Evolutionary conservation across 169 alveolate species (phyloP).

Genomic region (Sarcocystis neurona): DNA sequence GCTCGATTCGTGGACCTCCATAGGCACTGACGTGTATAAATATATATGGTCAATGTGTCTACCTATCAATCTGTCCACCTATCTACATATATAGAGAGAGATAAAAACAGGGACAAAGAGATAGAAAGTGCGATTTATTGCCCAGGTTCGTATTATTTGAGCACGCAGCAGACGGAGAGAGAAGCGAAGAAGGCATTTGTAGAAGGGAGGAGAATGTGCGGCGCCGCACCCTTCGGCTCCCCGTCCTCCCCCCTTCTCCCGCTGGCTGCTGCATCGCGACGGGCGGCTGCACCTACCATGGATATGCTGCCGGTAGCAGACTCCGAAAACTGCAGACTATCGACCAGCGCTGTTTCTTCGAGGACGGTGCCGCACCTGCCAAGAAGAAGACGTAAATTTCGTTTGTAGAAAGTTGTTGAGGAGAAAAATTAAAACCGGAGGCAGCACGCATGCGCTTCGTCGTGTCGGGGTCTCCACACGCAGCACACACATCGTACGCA

Average conservation of each 20-base stretch:
- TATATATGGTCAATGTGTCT: too few species aligned
- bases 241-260: background rate
- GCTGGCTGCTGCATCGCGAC: background rate
- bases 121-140: background rate
- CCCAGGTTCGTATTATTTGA: background rate
- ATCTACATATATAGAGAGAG: background rate
- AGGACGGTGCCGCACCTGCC: slow-evolving; percentile 67
- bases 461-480: background rate
- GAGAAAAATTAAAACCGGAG: background rate
- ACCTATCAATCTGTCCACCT: too few species aligned
- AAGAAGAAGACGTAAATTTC: background rate
- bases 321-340: slow-evolving; percentile 63
- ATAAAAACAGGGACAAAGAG: background rate
- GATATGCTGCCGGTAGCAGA: slow-evolving; percentile 56
- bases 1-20: too few species aligned
- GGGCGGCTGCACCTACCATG: slow-evolving; percentile 29
- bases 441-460: background rate
- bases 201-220: background rate
- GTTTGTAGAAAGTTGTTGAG: background rate
- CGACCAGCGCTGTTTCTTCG: slow-evolving; percentile 59
- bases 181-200: background rate
- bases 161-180: background rate
- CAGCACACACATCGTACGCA: background rate
- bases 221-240: background rate
- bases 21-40: too few species aligned